A percentile compares a stretch with the other conserved stretches of the same genome.
phyloP scores from a whole-genome alignment of 2,329 filamentous ascomycete genomes.

The Colletotrichum navitas region DNA sequence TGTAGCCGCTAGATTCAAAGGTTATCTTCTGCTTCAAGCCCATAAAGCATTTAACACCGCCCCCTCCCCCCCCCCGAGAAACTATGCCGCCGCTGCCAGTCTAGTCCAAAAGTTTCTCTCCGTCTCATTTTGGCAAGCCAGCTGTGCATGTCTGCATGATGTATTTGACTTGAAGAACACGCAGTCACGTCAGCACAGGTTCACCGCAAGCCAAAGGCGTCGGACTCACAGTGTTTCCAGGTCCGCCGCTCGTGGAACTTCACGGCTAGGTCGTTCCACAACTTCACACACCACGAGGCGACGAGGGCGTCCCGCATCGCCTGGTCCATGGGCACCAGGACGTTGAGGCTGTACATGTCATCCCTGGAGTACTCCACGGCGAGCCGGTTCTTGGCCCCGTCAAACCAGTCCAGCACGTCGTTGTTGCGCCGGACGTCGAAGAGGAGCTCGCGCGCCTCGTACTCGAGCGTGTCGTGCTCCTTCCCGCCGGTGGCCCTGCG shows the following conservation, averaged over 20 bases:
- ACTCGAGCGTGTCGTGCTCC: slow-evolving; percentile 45
- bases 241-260: slow-evolving; percentile 21
- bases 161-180: slow-evolving; percentile 11
- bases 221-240: slow-evolving; percentile 34
- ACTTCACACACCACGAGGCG: slow-evolving; percentile 51
- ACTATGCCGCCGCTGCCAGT: not conserved
- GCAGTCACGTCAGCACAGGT: not conserved
- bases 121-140: slow-evolving; percentile 13
- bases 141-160: slow-evolving; percentile 33
- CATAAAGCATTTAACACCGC: too few relatives aligned
- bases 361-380: slow-evolving; percentile 51
- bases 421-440: slow-evolving; percentile 48
- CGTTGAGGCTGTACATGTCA: slow-evolving; percentile 48
- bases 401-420: slow-evolving; percentile 51
- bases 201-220: not conserved
- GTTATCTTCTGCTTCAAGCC: too few relatives aligned
- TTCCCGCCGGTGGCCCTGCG: slow-evolving; percentile 2
- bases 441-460: slow-evolving; percentile 44
- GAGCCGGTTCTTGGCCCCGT: slow-evolving; percentile 44
- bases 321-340: slow-evolving; percentile 49
- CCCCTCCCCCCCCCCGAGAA: not conserved
- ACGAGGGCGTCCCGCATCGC: slow-evolving; percentile 52
- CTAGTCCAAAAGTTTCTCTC: not conserved
- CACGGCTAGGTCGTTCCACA: slow-evolving; percentile 51
- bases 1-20: not conserved